Evolutionary conservation across 2,329 filamentous ascomycete species (phyloP).

Genomic region (Fusarium veterinarium): DNA sequence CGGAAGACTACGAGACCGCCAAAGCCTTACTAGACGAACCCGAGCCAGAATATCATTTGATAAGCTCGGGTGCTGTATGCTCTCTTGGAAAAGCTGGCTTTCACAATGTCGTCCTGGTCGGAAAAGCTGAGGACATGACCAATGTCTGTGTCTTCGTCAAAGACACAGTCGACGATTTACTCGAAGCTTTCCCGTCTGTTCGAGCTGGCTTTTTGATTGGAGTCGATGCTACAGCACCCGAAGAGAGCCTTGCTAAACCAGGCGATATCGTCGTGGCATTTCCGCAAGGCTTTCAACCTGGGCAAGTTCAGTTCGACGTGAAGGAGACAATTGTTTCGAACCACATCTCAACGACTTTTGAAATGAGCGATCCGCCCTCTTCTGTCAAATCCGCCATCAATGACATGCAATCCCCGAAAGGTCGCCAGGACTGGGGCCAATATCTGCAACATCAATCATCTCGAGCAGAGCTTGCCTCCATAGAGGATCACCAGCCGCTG

Average conservation of each 20-base stretch:
- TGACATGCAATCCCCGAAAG: fast-evolving
- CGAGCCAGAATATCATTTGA: fast-evolving
- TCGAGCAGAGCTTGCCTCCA: neutral
- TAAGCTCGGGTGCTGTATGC: neutral
- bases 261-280: conserved; percentile 6
- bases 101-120: neutral
- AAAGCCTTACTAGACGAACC: fast-evolving
- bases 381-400: fast-evolving
- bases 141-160: fast-evolving
- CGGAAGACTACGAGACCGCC: neutral
- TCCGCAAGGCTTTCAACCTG: neutral
- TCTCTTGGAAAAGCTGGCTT: neutral
- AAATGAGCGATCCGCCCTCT: fast-evolving
- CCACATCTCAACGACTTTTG: neutral
- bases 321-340: fast-evolving
- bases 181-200: fast-evolving
- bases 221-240: fast-evolving
- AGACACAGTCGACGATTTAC: neutral
- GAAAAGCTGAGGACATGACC: fast-evolving
- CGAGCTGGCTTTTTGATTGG: neutral
- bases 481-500: neutral
- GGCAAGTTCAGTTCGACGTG: neutral
- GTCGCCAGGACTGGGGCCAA: neutral
- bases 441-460: neutral
- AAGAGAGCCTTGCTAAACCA: fast-evolving